Conservation (phyloP, 2,329 filamentous ascomycete species). For the Bisporella sp. region DNA sequence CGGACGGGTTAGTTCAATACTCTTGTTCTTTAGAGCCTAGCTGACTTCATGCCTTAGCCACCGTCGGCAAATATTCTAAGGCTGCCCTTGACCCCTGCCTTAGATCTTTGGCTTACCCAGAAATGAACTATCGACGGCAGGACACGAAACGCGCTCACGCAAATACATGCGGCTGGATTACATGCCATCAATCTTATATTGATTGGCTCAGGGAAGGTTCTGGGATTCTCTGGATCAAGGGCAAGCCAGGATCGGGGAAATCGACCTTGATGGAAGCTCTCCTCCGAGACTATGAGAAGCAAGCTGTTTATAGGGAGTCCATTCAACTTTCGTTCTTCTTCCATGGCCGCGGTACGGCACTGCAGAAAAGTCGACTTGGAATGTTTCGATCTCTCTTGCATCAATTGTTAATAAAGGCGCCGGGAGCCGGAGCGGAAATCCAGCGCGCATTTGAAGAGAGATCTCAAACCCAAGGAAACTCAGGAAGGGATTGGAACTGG, state of each 20-base stretch:
- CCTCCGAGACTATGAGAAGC: constrained; percentile 21
- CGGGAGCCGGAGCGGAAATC: neutral
- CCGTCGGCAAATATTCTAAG: too few relatives aligned
- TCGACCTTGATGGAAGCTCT: constrained; percentile 29
- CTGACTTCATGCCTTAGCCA: too few relatives aligned
- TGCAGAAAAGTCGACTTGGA: neutral
- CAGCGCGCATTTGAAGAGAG: neutral
- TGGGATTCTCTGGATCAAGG: constrained; percentile 30
- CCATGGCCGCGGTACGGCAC: constrained; percentile 21
- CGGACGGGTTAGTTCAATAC: too few relatives aligned
- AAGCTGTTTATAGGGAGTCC: neutral
- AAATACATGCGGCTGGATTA: constrained; percentile 27
- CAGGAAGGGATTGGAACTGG: constrained; percentile 5
- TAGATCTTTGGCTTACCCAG: neutral
- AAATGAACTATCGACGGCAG: neutral
- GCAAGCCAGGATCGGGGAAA: constrained; percentile 32
- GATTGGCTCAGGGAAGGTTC: constrained; percentile 12
- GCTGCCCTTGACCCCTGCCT: neutral
- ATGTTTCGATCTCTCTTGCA: neutral
- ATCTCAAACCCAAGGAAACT: neutral
- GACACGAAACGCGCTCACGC: neutral
- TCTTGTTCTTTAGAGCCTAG: too few relatives aligned
- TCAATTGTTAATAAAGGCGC: neutral
- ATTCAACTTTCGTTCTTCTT: constrained; percentile 29
- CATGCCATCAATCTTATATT: constrained; percentile 14